phyloP scores from a whole-genome alignment of 192 early-diverging fungal genomes.

The Chytriomyces confervae region DNA sequence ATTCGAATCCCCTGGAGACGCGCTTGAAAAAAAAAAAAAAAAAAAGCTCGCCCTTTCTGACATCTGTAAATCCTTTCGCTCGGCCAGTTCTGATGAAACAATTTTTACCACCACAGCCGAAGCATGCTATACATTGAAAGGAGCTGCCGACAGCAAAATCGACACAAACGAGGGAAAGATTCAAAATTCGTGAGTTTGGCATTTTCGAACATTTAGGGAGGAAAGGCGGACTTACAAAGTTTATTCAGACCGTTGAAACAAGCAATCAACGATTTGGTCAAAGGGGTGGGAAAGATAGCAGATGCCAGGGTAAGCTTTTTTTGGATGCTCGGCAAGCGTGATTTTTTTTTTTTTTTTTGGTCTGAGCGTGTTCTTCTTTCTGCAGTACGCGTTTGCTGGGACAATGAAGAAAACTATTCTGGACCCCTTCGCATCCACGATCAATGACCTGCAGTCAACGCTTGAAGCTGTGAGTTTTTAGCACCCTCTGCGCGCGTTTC shows the following conservation, averaged over 20 bases:
- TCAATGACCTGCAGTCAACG: constrained; percentile 38
- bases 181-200: constrained; percentile 22
- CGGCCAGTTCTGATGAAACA: not conserved
- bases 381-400: constrained; percentile 42
- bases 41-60: too few relatives aligned
- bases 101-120: constrained; percentile 19
- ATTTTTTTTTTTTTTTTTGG: constrained; percentile 6
- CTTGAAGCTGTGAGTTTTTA: constrained; percentile 24
- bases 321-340: not conserved
- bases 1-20: too few relatives aligned
- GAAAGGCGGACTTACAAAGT: not conserved
- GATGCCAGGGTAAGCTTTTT: constrained; percentile 39
- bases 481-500: not conserved
- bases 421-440: constrained; percentile 33
- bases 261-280: constrained; percentile 41
- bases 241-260: constrained; percentile 37
- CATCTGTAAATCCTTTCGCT: too few relatives aligned
- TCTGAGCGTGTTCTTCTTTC: not conserved
- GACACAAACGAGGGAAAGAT: constrained; percentile 7
- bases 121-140: constrained; percentile 25
- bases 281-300: constrained; percentile 41
- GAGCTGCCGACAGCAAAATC: constrained; percentile 20
- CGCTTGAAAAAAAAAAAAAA: too few relatives aligned
- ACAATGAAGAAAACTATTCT: constrained; percentile 45
- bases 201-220: not conserved